Base-by-base conservation (phyloP, 2,329 filamentous ascomycete genomes). In the Neurospora crassa region DNA sequence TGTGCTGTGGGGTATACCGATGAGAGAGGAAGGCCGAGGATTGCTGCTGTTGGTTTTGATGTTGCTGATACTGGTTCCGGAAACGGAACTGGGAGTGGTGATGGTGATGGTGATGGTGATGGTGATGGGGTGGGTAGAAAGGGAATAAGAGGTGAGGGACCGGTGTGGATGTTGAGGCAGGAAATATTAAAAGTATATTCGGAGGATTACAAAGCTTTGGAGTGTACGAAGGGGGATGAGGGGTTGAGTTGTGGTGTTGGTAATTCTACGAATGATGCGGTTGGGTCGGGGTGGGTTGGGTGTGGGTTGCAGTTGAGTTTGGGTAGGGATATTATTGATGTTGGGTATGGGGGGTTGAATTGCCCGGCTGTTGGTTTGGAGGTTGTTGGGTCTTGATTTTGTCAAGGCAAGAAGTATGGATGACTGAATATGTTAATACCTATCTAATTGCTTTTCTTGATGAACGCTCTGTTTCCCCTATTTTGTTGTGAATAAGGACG, bases 261-360 rank as follows among this genome's bases (percentile, higher is more conserved):
- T 24, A 73, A 74, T 18, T 71, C 34, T 2, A 76, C 75, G 72
- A 71, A 47, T 53, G 63, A 7, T n/a, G 43, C 0, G 47, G 47
- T 1, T 53, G 53, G 68, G n/a, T 42, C 40, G 14, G 5, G 75
- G 67, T 80, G 78, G 78, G 71, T 79, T 11, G 77, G 76, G 0
- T 80, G 78, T 67, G 78, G 78, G 34, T 14, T 80, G 68, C 76
- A 76, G 45, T 69, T 80, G 29, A 76, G 76, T 41, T 74, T 79
- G 69, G 53, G 53, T 6, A 34, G 24, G 0, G 53, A 59, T 59
- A 8, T 59, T 18, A 5, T 29, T 18, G 24, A 29, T 34, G 20
- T 18, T 16, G 53, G 53, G 7, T 59, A 10, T 59, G 53, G 24
- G 53, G 53, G 53, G 20, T 10, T 59, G 24, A 63, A 63, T 18